These are phyloP conservation scores for Hippophae rhamnoides DNA, from an alignment of 306 rosid species.

Conservation along the genomic window DNA sequence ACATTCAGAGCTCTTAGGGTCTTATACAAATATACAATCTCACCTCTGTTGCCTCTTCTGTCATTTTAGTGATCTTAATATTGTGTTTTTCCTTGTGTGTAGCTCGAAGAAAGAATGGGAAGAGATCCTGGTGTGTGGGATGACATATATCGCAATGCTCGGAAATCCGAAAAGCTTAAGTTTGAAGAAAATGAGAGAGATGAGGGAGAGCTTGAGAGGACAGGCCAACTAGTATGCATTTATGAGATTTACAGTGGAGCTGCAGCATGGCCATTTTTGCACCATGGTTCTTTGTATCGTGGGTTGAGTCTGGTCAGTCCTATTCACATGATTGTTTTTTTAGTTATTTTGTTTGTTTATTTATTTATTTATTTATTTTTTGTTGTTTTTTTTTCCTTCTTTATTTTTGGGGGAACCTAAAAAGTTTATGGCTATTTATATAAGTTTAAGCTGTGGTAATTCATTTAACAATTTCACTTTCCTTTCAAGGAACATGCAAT, in stretches of 20 bases:
- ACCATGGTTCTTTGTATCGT: slow-evolving; percentile 90
- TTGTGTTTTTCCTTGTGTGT: slow-evolving; percentile 20
- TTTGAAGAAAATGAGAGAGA: slow-evolving; percentile 94
- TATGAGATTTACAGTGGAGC: slow-evolving; percentile 88
- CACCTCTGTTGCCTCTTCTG: slow-evolving; percentile 13
- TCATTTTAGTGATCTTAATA: slow-evolving; percentile 18
- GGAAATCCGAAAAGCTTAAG: slow-evolving; percentile 79
- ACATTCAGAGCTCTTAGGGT: slow-evolving; percentile 10
- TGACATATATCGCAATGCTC: slow-evolving; percentile 74
- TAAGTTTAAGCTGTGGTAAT: too few species aligned
- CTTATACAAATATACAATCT: slow-evolving; percentile 10
- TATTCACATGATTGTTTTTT: slow-evolving; percentile 11
- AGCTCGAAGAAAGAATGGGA: slow-evolving; percentile 79
- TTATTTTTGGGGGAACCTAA: too few species aligned
- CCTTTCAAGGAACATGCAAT: background rate
- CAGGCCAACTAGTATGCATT: slow-evolving; percentile 78
- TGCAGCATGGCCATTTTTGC: slow-evolving; percentile 84
- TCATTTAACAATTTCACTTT: background rate
- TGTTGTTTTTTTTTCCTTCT: slow-evolving; percentile 5
- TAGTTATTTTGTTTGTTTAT: background rate
- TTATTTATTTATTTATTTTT: slow-evolving; percentile 9
- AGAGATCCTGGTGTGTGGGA: slow-evolving; percentile 63
- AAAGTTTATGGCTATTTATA: too few species aligned
- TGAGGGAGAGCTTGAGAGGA: slow-evolving; percentile 97
- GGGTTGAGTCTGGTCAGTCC: slow-evolving; percentile 89